Evolutionary conservation across 768 basidiomycete genomes (phyloP), one percentile per base, ranked within the genome.

Genomic region (Daedaleopsis sinensis): DNA sequence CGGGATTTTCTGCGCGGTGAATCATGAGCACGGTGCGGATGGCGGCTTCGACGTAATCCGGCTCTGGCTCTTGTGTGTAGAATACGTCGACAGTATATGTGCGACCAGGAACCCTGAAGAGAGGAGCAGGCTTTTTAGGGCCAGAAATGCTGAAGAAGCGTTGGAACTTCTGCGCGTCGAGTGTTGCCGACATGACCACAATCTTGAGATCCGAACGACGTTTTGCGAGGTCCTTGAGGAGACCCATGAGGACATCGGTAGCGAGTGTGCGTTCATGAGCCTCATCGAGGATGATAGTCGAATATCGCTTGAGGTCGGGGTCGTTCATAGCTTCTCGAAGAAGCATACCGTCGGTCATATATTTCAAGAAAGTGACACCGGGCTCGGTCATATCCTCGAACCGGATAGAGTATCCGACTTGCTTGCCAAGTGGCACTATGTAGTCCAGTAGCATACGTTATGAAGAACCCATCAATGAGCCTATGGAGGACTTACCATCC

Each of bases 281-380:
- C 78, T 99, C 97, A 73, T 99, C 97, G 58, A 98, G 86, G 69
- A 99, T 98, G 76, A 99, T 95, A 21, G 96, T 98, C 19, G 94
- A 96, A 74, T 99, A 99, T 4, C 95, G 87, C 27, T 83, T 80
- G 42, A 98, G 84, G 19, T 85, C 82, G 10, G 93, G 91, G 75
- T 98, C 96, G 75, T 96, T 93, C 96, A 98, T 99, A 5, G 94
- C 95, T 78, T 97, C 95, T 19, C 95, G 88, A n/a, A 96, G 85
- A 57, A 94, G 87, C 95, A 98, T 97, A 84, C 96, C 97, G 68
- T 99, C 97, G 16, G 97, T 99, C 96, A 98, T 97, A 79, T 99
- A 98, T 73, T 97, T 98, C 65, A 99, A 81, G 76, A 99, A 97
- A 0, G 97, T 98, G 36, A 89, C 91, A 0, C 92, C 90, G 0